Conservation (phyloP, 352 stramenopile species). For the Sclerospora graminicola region DNA sequence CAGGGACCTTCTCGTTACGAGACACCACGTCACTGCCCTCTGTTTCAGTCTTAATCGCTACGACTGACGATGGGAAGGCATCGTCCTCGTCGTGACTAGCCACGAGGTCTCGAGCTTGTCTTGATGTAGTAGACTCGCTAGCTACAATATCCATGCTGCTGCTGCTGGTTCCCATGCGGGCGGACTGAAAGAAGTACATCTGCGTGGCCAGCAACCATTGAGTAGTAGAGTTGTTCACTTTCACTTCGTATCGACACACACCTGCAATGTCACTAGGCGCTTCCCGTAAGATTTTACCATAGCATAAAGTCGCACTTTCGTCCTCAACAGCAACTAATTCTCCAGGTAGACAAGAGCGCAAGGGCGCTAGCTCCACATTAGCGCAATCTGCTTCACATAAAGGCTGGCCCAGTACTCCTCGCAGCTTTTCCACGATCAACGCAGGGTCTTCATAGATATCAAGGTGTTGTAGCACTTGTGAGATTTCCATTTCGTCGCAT, state of each 20-base stretch:
- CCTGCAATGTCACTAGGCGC: constrained; percentile 21
- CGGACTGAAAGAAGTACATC: constrained; percentile 65
- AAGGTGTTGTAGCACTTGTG: too few relatives aligned
- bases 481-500: constrained; percentile 44
- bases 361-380: constrained; percentile 44
- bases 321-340: constrained; percentile 59
- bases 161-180: constrained; percentile 20
- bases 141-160: background rate
- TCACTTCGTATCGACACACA: constrained; percentile 53
- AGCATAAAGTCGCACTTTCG: constrained; percentile 32
- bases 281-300: constrained; percentile 49
- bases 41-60: constrained; percentile 9
- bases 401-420: constrained; percentile 41
- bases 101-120: background rate
- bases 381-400: constrained; percentile 35
- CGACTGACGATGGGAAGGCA: constrained; percentile 15
- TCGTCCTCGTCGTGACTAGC: background rate
- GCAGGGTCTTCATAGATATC: constrained; percentile 53
- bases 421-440: constrained; percentile 58
- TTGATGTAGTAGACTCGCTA: background rate
- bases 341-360: constrained; percentile 55
- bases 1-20: background rate
- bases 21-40: constrained; percentile 9
- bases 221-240: constrained; percentile 28
- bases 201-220: constrained; percentile 42